Base-by-base conservation (phyloP, 768 basidiomycete species). In the Rhizopogon vulgaris region DNA sequence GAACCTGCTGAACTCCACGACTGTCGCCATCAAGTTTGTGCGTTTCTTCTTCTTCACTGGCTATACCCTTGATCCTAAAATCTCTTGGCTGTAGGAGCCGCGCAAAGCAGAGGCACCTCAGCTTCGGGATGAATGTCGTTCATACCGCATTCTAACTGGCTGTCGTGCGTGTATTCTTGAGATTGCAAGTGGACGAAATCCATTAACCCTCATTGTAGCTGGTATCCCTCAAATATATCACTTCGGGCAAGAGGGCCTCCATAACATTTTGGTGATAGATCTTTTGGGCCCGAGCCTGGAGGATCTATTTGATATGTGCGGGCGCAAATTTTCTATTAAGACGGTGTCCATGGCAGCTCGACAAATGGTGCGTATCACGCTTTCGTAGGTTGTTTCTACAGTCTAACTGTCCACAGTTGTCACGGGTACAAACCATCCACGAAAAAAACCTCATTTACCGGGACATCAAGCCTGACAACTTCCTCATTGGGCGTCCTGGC, bases 21-120 rank as follows among this genome's bases (percentile, higher is more conserved):
- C 94, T 9, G 95, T 98, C 55, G 96, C 96, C 57, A 98, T 99
- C 84, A 99, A 99, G 78, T 99, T 99, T 82, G 96, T 98, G 65
- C 72, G 94, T 84, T 42, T 22, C 22, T 42, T 41, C 14, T 48
- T 39, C 38, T 25, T 3, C 8, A 41, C 10, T 11, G 28, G 10
- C n/a, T 14, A n/a, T 36, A 3, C 30, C 18, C 32, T 18, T 56
- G n/a, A 32, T 42, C 42, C 40, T 15, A 22, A 57, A 53, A 28
- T 48, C 53, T 50, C 59, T 60, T 49, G 39, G 10, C 49, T 58
- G n/a, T 60, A 92, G 90, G 89, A 92, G 77, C 89, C 90, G 30
- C 73, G 90, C 65, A 90, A 90, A 69, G 94, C 94, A 11, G 96
- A 99, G 71, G 96, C 96, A 6, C 96, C 96, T 30, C 96, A 98